Percentiles rank a stretch among this genome's conserved stretches.
Evolutionary conservation across 805 yeast species (phyloP).

Genomic region (Lachancea waltii): DNA sequence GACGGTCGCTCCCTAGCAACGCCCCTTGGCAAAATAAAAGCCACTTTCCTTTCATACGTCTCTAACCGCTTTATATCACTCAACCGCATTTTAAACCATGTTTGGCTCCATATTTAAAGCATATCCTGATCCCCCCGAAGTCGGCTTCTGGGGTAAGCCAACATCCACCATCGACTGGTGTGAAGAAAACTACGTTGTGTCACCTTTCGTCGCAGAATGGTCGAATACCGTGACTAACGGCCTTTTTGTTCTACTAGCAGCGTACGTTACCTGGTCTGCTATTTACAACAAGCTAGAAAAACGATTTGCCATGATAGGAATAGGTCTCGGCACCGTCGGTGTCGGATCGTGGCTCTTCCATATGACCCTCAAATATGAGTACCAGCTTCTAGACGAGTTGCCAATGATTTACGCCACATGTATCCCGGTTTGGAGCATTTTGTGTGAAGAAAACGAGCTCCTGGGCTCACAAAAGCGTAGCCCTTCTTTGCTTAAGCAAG

Average conservation of each 20-base stretch:
- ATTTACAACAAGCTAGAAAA: slow-evolving; percentile 53
- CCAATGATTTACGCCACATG: slow-evolving; percentile 99
- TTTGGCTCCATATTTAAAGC: slow-evolving; percentile 26
- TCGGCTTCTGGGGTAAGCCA: slow-evolving; percentile 73
- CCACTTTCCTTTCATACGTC: no score
- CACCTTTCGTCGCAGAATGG: slow-evolving; percentile 82
- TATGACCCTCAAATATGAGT: slow-evolving; percentile 87
- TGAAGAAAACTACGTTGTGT: slow-evolving; percentile 90
- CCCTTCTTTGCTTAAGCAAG: slow-evolving; percentile 9
- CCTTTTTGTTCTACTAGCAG: slow-evolving; percentile 49
- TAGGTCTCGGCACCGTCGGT: slow-evolving; percentile 86
- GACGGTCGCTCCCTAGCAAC: no score
- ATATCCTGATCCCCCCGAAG: slow-evolving; percentile 48
- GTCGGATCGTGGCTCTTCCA: slow-evolving; percentile 93
- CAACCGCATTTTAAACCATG: slow-evolving; percentile 1
- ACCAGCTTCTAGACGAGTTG: slow-evolving; percentile 86
- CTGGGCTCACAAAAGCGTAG: slow-evolving; percentile 16
- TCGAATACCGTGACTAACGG: slow-evolving; percentile 79
- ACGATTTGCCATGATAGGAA: slow-evolving; percentile 62
- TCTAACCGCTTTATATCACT: no score
- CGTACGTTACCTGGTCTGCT: slow-evolving; percentile 59
- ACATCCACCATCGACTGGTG: slow-evolving; percentile 99
- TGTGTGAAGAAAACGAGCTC: slow-evolving; percentile 45
- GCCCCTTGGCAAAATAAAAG: no score
- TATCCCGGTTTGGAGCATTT: slow-evolving; percentile 82